These are phyloP conservation scores for Lodderomyces parapsilosis DNA, from an alignment of 1,139 yeast species.

Conservation along the genomic window DNA sequence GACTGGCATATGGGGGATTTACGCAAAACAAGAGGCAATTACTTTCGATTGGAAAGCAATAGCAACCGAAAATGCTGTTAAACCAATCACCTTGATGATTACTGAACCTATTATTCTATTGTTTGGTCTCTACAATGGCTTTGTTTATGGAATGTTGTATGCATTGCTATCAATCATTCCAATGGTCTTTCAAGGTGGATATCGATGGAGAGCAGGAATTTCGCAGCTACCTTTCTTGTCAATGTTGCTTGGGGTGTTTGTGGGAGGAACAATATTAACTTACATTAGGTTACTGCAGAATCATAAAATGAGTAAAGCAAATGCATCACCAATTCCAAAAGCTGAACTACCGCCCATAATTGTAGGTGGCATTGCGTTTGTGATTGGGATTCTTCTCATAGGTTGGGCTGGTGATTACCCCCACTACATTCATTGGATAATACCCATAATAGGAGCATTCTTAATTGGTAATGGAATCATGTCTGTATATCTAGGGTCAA, in stretches of 20 bases:
- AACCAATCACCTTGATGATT: constrained; percentile 68
- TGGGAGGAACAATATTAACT: constrained; percentile 49
- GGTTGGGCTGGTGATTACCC: constrained; percentile 82
- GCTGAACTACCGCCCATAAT: constrained; percentile 75
- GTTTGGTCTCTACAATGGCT: constrained; percentile 73
- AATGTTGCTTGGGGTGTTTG: constrained; percentile 55
- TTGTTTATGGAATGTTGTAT: constrained; percentile 80
- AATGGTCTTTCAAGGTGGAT: constrained; percentile 61
- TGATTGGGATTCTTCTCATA: constrained; percentile 79
- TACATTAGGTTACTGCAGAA: constrained; percentile 20
- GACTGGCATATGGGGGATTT: constrained; percentile 72
- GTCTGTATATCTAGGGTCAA: constrained; percentile 71
- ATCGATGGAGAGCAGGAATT: constrained; percentile 51
- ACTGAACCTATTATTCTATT: constrained; percentile 72
- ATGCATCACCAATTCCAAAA: constrained; percentile 71
- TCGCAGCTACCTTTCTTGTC: constrained; percentile 64
- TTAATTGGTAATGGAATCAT: constrained; percentile 75
- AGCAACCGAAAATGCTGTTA: constrained; percentile 61
- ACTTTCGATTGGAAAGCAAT: constrained; percentile 61
- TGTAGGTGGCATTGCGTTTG: constrained; percentile 64
- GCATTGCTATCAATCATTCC: constrained; percentile 79
- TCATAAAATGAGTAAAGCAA: constrained; percentile 33
- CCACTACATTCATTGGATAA: constrained; percentile 72
- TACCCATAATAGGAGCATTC: constrained; percentile 71
- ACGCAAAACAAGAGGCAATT: constrained; percentile 78